Conservation (phyloP, 2,329 filamentous ascomycete genomes). For the Ascochyta lentis region DNA sequence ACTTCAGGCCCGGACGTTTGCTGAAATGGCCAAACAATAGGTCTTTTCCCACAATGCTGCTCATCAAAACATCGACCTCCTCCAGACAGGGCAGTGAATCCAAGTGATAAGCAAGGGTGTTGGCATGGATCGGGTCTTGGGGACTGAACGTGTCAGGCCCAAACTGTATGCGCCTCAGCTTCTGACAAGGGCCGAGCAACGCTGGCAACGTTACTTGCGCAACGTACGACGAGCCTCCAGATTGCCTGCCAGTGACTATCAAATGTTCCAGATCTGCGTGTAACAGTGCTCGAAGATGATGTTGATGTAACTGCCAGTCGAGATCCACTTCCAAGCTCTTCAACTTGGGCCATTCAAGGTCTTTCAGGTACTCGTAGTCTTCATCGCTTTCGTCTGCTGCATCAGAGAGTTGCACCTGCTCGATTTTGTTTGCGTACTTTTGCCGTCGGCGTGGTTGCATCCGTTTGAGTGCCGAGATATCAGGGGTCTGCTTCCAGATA, state of each 20-base stretch:
- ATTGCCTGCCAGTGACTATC: slow-evolving; percentile 35
- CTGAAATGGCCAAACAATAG: slow-evolving; percentile 35
- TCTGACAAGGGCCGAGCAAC: slow-evolving; percentile 29
- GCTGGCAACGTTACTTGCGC: slow-evolving; percentile 29
- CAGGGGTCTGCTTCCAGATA: slow-evolving; percentile 42
- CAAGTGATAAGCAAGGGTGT: slow-evolving; percentile 28
- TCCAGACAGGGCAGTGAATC: slow-evolving; percentile 27
- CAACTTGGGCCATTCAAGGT: slow-evolving; percentile 38
- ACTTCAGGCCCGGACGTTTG: slow-evolving; percentile 31
- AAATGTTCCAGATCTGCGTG: slow-evolving; percentile 34
- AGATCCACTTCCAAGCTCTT: slow-evolving; percentile 40
- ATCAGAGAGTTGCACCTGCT: slow-evolving; percentile 32
- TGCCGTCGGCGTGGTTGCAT: slow-evolving; percentile 35
- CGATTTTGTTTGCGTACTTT: slow-evolving; percentile 43
- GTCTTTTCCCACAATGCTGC: slow-evolving; percentile 35
- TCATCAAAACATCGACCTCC: slow-evolving; percentile 34
- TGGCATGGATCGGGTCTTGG: slow-evolving; percentile 31
- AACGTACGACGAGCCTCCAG: slow-evolving; percentile 31
- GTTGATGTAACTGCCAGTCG: slow-evolving; percentile 32
- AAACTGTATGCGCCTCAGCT: slow-evolving; percentile 37
- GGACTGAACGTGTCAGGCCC: slow-evolving; percentile 28
- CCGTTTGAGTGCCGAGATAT: slow-evolving; percentile 32
- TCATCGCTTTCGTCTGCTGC: slow-evolving; percentile 22
- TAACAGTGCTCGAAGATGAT: slow-evolving; percentile 30
- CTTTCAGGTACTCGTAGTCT: slow-evolving; percentile 32